phyloP scores from a whole-genome alignment of 768 basidiomycete genomes.

The Lactifluus volemus region DNA sequence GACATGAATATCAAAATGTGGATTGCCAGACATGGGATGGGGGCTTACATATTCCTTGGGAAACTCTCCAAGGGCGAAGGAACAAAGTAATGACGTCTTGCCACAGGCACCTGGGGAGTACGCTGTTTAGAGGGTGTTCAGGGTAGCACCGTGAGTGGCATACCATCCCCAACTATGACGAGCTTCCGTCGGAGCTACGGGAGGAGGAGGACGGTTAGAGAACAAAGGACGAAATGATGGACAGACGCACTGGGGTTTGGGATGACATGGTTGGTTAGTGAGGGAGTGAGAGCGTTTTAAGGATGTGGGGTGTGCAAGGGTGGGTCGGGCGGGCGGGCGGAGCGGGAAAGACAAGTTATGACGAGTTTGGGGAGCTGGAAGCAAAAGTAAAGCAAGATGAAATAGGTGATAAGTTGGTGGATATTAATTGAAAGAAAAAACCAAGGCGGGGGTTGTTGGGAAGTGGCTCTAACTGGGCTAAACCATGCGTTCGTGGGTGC shows the following conservation, averaged over 20 bases:
- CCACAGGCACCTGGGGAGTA: constrained; percentile 74
- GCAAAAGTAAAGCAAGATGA: background rate
- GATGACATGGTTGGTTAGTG: constrained; percentile 14
- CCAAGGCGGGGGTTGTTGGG: background rate
- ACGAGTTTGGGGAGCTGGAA: background rate
- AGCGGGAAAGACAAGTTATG: background rate
- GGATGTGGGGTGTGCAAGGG: background rate
- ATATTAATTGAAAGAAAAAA: constrained; percentile 2
- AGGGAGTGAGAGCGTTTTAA: background rate
- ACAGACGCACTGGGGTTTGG: constrained; percentile 16
- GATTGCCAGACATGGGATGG: background rate
- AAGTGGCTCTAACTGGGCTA: background rate
- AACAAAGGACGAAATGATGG: background rate
- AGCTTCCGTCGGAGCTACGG: constrained; percentile 85
- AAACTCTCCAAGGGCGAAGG: constrained; percentile 91
- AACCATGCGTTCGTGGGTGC: background rate
- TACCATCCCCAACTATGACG: constrained; percentile 95
- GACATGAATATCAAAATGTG: background rate
- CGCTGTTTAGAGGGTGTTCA: constrained; percentile 5
- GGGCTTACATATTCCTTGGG: constrained; percentile 87
- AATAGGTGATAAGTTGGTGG: background rate
- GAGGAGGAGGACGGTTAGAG: background rate
- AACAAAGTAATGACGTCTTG: constrained; percentile 86
- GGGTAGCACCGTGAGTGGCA: constrained; percentile 22
- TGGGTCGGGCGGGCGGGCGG: no score